A percentile compares a stretch with the other conserved stretches of the same genome.
Conservation (phyloP, 1,139 yeast genomes). For the Candida pseudoviswanathii region DNA sequence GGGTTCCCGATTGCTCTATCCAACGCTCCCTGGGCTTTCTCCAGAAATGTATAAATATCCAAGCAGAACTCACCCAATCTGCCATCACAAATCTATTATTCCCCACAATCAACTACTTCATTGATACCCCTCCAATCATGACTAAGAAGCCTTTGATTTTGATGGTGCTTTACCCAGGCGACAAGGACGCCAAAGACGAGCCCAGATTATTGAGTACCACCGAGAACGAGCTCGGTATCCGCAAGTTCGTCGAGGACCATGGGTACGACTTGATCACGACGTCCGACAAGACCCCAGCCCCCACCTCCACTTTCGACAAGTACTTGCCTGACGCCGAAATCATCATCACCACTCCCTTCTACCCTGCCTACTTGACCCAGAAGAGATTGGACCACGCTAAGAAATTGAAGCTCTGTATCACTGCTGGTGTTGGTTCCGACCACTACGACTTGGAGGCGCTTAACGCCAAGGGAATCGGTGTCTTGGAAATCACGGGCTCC, state of each 20-base stretch:
- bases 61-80: no score
- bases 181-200: conserved; percentile 61
- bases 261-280: conserved; percentile 75
- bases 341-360: conserved; percentile 82
- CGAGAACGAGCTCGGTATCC: conserved; percentile 76
- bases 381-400: conserved; percentile 71
- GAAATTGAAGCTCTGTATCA: conserved; percentile 69
- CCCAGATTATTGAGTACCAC: conserved; percentile 65
- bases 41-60: no score
- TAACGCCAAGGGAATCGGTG: conserved; percentile 62
- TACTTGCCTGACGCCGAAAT: conserved; percentile 72
- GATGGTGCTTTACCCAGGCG: conserved; percentile 58
- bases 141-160: no score
- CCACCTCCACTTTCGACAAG: conserved; percentile 57
- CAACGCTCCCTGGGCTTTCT: no score
- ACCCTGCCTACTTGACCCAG: conserved; percentile 73
- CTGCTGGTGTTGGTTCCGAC: conserved; percentile 88
- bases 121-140: no score
- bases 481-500: conserved; percentile 81
- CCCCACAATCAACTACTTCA: no score
- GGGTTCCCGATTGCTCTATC: no score
- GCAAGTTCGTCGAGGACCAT: conserved; percentile 60
- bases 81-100: no score
- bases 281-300: conserved; percentile 67
- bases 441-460: conserved; percentile 78